phyloP scores from a whole-genome alignment of 139 green algal species.

The Choricystis sp. region DNA sequence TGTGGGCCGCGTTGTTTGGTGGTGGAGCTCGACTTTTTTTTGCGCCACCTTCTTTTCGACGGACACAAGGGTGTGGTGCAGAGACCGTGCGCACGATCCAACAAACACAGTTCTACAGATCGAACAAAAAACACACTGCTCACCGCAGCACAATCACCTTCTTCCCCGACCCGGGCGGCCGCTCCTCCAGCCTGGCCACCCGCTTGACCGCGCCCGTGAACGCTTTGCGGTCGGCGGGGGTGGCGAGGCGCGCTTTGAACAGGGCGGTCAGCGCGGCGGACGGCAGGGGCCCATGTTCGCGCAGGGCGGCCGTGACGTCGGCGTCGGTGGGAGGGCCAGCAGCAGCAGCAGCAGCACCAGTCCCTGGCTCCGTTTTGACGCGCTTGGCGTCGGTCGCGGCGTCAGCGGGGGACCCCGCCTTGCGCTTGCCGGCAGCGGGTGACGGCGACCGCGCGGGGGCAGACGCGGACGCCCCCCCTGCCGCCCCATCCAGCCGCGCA shows the following conservation, averaged over 20 bases:
- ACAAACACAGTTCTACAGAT: too few species aligned
- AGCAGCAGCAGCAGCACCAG: too few species aligned
- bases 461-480: too few species aligned
- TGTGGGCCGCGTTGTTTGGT: too few species aligned
- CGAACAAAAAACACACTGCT: too few species aligned
- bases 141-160: background rate
- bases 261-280: background rate
- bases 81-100: too few species aligned
- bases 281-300: background rate
- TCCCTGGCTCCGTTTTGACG: background rate
- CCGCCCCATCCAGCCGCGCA: too few species aligned
- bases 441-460: background rate
- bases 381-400: background rate
- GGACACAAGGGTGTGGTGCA: too few species aligned
- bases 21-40: too few species aligned
- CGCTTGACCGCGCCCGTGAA: background rate
- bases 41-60: too few species aligned
- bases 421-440: background rate
- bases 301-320: background rate
- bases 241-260: background rate
- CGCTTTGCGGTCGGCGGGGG: background rate
- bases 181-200: background rate
- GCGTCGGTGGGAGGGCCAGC: background rate
- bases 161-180: too few species aligned
- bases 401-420: background rate